Base-by-base conservation (phyloP, 2,329 filamentous ascomycete species). In the Fusarium circinatum region DNA sequence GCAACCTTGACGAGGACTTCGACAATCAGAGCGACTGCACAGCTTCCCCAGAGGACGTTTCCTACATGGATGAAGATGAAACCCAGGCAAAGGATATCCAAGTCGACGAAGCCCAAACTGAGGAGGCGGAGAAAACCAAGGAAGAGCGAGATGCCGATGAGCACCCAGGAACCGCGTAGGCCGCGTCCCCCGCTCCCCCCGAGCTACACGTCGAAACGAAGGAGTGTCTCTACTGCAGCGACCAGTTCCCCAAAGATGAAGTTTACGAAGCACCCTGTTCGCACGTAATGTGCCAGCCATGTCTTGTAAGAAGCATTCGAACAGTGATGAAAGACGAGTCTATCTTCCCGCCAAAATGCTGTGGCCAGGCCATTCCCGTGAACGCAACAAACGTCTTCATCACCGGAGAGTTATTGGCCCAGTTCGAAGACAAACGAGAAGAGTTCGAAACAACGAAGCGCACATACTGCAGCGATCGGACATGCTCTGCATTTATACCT, bases 101-200 rank as follows among this genome's bases (percentile, higher is more conserved):
- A 34, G 3, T 32, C 32, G 32, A 32, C 34, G 26, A 26, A 26
- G 26, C 26, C 26, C 26, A 26, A 26, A 26, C 26, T 26, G 26
- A 26, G 26, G 26, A 26, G 26, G 26, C 26, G 26, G 26, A 26
- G 26, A 26, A 26, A 26, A 26, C 26, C 26, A 26, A 26, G 11
- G 28, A 34, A 51, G 30, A 34, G 48, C 12, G 3, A 51, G 12
- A 15, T 26, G 48, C 48, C 12, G 48, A 34, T 0, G 12, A 51
- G 6, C 8, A 34, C 12, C 0, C 48, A 15, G 48, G 3, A 51
- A 51, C 12, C 8, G 17, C 30, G 0, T 0, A 34, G 48, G 48
- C 3, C 12, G 17, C 30, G 4, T 24, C 17, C 1, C 12, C 12
- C n/a, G n/a, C 30, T 20, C 48, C 6, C 0, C 0, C 48, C 0